Conservation (phyloP, 1,139 yeast genomes). For the Candida sp. region DNA sequence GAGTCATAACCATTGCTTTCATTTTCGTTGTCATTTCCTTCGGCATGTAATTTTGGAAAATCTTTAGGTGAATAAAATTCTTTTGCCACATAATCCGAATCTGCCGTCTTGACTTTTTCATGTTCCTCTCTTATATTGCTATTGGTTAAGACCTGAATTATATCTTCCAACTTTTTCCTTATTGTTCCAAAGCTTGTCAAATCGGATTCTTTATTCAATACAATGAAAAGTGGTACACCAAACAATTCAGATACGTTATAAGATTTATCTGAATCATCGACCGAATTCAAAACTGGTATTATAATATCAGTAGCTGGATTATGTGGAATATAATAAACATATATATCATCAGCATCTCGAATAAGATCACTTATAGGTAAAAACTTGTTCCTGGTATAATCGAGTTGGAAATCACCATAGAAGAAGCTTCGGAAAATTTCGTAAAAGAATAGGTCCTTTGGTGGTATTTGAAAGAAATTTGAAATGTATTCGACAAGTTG, state of each 20-base stretch:
- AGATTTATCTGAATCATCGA: conserved; percentile 37
- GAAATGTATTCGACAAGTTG: conserved; percentile 65
- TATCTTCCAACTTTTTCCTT: conserved; percentile 51
- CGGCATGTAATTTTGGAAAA: conserved; percentile 22
- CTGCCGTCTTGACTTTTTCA: conserved; percentile 12
- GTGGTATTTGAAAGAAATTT: conserved; percentile 43
- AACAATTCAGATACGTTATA: conserved; percentile 41
- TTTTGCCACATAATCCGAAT: conserved; percentile 11
- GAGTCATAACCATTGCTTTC: conserved; percentile 35
- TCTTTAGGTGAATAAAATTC: conserved; percentile 27
- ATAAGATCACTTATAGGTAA: conserved; percentile 72
- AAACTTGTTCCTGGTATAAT: conserved; percentile 54
- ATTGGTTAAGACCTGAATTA: conserved; percentile 21
- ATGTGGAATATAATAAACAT: conserved; percentile 66
- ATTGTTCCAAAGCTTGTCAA: conserved; percentile 50
- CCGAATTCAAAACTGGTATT: conserved; percentile 67
- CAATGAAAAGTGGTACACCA: conserved; percentile 75
- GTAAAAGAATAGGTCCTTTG: conserved; percentile 50
- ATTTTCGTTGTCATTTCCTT: conserved; percentile 9
- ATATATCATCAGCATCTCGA: conserved; percentile 57
- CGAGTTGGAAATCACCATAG: conserved; percentile 66
- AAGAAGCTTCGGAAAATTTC: conserved; percentile 73
- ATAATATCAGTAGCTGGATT: conserved; percentile 43
- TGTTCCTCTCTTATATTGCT: conserved; percentile 22
- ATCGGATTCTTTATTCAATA: conserved; percentile 47